phyloP scores from a whole-genome alignment of 2,329 filamentous ascomycete genomes.

The Aspergillus sp. region DNA sequence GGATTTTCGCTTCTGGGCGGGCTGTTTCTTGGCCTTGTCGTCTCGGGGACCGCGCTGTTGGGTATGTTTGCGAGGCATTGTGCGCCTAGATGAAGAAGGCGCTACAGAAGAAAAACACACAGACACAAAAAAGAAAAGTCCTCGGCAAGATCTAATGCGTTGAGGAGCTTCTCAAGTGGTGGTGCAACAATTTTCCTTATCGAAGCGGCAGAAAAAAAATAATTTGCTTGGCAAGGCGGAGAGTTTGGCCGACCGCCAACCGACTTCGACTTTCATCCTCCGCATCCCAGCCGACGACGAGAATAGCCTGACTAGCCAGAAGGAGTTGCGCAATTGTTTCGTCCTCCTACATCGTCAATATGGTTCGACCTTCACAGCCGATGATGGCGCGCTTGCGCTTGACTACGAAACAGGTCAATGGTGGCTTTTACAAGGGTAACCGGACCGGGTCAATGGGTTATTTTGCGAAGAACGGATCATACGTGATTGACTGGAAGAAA shows the following conservation, averaged over 20 bases:
- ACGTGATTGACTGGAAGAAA: conserved; percentile 79
- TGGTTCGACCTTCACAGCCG: conserved; percentile 46
- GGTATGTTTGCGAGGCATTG: conserved; percentile 44
- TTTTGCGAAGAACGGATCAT: conserved; percentile 63
- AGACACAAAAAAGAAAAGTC: background rate
- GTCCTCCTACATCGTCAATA: conserved; percentile 21
- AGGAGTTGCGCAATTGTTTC: background rate
- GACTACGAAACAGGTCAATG: conserved; percentile 89
- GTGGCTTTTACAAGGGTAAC: conserved; percentile 97
- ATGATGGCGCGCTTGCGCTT: conserved; percentile 74
- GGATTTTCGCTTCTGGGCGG: conserved; percentile 48
- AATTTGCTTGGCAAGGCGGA: conserved; percentile 36
- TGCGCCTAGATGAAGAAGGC: conserved; percentile 9
- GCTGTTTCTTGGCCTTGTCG: conserved; percentile 45
- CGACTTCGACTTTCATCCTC: conserved; percentile 20
- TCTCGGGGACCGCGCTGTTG: conserved; percentile 42
- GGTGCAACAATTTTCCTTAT: conserved; percentile 26
- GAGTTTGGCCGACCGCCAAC: conserved; percentile 23
- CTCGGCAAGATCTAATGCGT: conserved; percentile 9
- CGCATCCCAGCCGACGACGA: conserved; percentile 22
- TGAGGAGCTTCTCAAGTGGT: conserved; percentile 15
- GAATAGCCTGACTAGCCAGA: conserved; percentile 2
- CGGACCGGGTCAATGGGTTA: conserved; percentile 84
- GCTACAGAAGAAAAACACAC: background rate
- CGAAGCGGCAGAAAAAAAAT: conserved; percentile 25